Conservation (phyloP, 2,329 filamentous ascomycete genomes). For the Grosmannia penicillata region DNA sequence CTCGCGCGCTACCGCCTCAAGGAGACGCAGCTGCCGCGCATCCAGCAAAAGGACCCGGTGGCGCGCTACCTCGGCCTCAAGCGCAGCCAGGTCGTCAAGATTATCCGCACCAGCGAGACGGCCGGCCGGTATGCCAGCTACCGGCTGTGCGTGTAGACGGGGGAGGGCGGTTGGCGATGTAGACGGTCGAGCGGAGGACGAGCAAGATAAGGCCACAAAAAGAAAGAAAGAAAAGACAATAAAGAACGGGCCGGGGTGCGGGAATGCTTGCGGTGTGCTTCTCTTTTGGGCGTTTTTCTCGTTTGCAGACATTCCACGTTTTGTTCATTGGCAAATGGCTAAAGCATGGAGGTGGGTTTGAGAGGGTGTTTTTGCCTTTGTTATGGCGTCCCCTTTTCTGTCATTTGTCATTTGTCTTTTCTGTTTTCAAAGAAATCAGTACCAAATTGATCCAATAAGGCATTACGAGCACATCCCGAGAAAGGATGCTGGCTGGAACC, state of each 20-base stretch:
- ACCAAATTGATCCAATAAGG: too few relatives aligned
- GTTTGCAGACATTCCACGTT: not conserved
- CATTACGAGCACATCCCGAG: too few relatives aligned
- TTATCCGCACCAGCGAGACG: conserved; percentile 89
- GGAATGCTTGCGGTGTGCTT: not conserved
- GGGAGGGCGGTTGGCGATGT: too few relatives aligned
- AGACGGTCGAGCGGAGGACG: too few relatives aligned
- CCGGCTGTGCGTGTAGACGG: conserved; percentile 45
- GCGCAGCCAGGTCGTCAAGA: conserved; percentile 93
- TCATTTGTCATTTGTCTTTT: not conserved
- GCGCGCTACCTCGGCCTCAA: conserved; percentile 82
- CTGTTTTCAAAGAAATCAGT: not conserved
- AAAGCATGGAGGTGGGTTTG: not conserved
- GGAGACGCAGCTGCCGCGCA: conserved; percentile 91
- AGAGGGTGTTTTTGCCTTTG: not conserved
- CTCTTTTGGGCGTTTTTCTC: not conserved
- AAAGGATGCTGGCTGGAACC: too few relatives aligned
- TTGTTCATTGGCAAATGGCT: not conserved
- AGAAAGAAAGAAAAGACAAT: not conserved
- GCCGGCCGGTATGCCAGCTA: conserved; percentile 96
- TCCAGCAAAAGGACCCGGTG: conserved; percentile 83
- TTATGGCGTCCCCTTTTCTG: not conserved
- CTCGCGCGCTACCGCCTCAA: conserved; percentile 86
- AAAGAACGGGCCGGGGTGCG: not conserved
- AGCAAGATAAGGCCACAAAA: not conserved